Evolutionary conservation across 306 rosid genomes (phyloP).

Genomic region (Casuarina cunninghamiana): DNA sequence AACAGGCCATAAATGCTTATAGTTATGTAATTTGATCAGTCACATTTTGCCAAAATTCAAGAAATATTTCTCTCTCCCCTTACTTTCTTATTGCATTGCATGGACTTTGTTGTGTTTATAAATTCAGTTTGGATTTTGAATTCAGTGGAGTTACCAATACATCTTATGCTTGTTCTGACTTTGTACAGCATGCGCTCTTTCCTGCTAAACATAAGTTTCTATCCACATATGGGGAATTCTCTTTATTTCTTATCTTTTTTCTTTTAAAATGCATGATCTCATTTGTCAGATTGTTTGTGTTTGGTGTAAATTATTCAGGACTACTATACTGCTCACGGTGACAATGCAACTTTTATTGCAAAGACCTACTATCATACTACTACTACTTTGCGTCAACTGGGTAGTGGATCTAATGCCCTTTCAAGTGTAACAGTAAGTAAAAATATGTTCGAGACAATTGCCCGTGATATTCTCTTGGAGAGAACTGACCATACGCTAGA

Average conservation of each 20-base stretch:
- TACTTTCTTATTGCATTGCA: neutral
- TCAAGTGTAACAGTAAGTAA: conserved; percentile 82
- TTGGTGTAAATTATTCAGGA: conserved; percentile 53
- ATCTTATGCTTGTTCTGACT: neutral
- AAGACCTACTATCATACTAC: conserved; percentile 90
- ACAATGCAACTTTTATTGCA: conserved; percentile 85
- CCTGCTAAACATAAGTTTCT: neutral
- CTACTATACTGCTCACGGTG: conserved; percentile 92
- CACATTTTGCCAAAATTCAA: neutral
- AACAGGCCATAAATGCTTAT: neutral
- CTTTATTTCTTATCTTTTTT: conserved; percentile 17
- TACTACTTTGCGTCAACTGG: conserved; percentile 78
- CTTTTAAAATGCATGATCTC: conserved; percentile 20
- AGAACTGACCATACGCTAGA: conserved; percentile 90
- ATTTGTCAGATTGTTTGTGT: conserved; percentile 8
- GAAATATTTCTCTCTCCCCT: neutral
- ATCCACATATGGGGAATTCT: conserved; percentile 21
- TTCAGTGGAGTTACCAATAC: conserved; percentile 16
- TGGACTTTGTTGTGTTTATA: neutral
- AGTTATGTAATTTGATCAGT: neutral
- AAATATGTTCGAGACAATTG: conserved; percentile 85
- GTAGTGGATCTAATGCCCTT: conserved; percentile 64
- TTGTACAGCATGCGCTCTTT: conserved; percentile 5
- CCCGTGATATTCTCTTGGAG: conserved; percentile 84
- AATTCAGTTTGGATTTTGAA: neutral